Base-by-base conservation (phyloP, 208 protist genomes). In the Leishmania tropica region DNA sequence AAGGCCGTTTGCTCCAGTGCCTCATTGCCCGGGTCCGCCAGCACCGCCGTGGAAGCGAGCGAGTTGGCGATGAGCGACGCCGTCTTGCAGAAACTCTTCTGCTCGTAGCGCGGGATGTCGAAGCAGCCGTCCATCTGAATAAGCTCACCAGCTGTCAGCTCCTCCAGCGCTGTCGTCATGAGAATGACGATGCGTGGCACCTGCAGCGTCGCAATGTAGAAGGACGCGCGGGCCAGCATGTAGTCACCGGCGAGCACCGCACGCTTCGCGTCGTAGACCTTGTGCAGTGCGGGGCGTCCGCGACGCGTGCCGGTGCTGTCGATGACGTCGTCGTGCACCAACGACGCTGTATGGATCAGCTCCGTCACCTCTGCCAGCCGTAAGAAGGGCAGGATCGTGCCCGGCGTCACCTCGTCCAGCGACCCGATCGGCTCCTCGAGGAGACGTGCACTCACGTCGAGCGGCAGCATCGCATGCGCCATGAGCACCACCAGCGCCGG, bases 271-370 rank as follows among this genome's bases (percentile, higher is more conserved):
- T 96, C 96, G 82, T 96, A 94, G 45, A 94, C 88, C 42, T 86
- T 81, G 83, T 98, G 94, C n/a, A 98, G 85, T 1, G 96, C 89
- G 0, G 89, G 85, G 15, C 93, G 80, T 24, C 97, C 96, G n/a
- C 98, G 91, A 78, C 98, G 95, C 15, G 93, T 99, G 58, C 96
- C 92, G 42, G 95, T 94, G 40, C 96, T 92, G 81, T 99, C 98
- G 75, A 99, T 96, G 21, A 99, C 97, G 85, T 99, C 98, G 83
- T 99, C 98, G 79, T 99, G 98, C n/a, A 99, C 91, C 19, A 99
- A 93, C 37, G 93, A 97, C 35, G 98, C 98, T 3, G 96, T 98
- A 90, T 99, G 98, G 56, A 99, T 99, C 78, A 99, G 95, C 87
- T 99, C 97, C 28, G 96, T 98, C 73, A 99, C 95, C 82, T 98